These are phyloP conservation scores for Aspergillus unguis DNA, from an alignment of 2,329 filamentous ascomycete species.

Conservation along the genomic window DNA sequence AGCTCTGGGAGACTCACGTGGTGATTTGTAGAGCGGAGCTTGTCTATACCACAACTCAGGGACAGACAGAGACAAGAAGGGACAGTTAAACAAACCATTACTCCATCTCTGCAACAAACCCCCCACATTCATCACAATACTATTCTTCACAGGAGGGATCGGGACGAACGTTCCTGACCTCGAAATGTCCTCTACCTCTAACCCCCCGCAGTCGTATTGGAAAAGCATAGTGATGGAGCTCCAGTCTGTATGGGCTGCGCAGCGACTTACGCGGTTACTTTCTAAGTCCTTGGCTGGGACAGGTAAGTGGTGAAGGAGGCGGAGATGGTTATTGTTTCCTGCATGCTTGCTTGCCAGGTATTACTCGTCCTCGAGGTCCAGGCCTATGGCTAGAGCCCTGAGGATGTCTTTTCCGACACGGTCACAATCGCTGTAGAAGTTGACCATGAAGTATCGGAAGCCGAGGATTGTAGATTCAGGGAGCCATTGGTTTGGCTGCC, in stretches of 20 bases:
- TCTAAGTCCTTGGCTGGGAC: conserved; percentile 45
- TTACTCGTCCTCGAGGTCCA: conserved; percentile 47
- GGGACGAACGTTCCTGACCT: conserved; percentile 41
- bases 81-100: conserved; percentile 36
- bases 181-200: conserved; percentile 49
- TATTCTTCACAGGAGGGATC: conserved; percentile 39
- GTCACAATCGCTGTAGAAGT: conserved; percentile 51
- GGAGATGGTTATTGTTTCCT: conserved; percentile 57
- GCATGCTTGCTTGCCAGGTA: conserved; percentile 51
- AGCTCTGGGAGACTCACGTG: conserved; percentile 49
- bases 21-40: conserved; percentile 53
- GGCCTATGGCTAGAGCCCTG: conserved; percentile 46
- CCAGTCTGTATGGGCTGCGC: conserved; percentile 56
- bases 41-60: conserved; percentile 32
- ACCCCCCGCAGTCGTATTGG: conserved; percentile 51
- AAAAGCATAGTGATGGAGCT: conserved; percentile 54
- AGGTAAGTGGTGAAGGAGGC: conserved; percentile 58
- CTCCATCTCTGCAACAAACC: conserved; percentile 52
- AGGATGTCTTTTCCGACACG: conserved; percentile 45
- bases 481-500: conserved; percentile 52
- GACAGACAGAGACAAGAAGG: background rate
- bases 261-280: conserved; percentile 45
- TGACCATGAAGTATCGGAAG: conserved; percentile 48
- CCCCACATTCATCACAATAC: conserved; percentile 50
- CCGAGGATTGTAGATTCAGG: conserved; percentile 45